phyloP scores from a whole-genome alignment of 768 basidiomycete genomes.

The Suillus placidus region DNA sequence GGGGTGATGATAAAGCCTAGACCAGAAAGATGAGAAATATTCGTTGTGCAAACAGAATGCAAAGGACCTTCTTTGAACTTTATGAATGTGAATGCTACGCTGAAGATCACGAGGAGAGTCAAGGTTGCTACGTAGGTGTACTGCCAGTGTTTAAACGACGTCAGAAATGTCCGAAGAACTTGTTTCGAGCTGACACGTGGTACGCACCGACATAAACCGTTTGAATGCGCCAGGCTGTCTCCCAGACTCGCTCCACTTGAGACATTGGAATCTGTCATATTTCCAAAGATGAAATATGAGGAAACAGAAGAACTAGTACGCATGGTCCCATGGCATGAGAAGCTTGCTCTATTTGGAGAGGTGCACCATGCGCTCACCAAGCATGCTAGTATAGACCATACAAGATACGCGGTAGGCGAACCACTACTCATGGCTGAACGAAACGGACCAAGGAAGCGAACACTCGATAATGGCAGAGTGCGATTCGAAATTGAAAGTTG shows the following conservation, averaged over 20 bases:
- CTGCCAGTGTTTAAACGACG: conserved; percentile 37
- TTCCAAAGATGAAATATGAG: conserved; percentile 77
- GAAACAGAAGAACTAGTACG: conserved; percentile 62
- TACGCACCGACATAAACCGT: conserved; percentile 85
- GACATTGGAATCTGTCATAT: conserved; percentile 76
- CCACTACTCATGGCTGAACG: conserved; percentile 62
- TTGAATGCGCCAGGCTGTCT: conserved; percentile 85
- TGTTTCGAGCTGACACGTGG: background rate
- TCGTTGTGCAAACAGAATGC: background rate
- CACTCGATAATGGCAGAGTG: background rate
- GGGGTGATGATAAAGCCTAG: conserved; percentile 20
- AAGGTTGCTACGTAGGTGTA: conserved; percentile 81
- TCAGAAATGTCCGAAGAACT: conserved; percentile 4
- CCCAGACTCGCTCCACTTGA: conserved; percentile 68
- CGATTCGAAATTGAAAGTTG: background rate
- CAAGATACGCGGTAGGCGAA: conserved; percentile 72
- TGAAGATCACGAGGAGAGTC: conserved; percentile 66
- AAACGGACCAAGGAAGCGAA: conserved; percentile 3
- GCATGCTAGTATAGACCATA: conserved; percentile 73
- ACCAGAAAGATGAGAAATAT: background rate
- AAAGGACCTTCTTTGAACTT: conserved; percentile 72
- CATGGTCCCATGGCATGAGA: conserved; percentile 14
- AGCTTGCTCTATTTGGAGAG: background rate
- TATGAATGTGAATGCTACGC: conserved; percentile 58
- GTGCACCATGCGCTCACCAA: conserved; percentile 47